These are phyloP conservation scores for Asterophora parasitica DNA, from an alignment of 768 basidiomycete species.

Conservation along the genomic window DNA sequence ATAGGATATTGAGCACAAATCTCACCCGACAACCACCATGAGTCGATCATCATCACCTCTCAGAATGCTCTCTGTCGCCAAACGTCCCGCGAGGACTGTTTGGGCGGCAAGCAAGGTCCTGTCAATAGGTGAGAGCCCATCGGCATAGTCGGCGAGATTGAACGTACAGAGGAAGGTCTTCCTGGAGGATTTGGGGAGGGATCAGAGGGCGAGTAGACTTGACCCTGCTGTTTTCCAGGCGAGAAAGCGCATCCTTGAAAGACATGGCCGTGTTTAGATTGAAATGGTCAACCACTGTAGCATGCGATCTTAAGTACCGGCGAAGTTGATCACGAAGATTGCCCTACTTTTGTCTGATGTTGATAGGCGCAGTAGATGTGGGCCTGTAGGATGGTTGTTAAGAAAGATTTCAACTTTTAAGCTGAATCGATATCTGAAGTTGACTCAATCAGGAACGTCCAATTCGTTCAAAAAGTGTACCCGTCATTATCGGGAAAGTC, in stretches of 20 bases:
- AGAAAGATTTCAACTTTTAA: not conserved
- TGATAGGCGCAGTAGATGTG: not conserved
- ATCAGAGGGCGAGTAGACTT: slow-evolving; percentile 85
- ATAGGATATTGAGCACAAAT: not conserved
- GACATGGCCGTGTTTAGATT: slow-evolving; percentile 59
- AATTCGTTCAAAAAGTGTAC: not conserved
- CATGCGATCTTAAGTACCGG: not conserved
- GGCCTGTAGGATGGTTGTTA: not conserved
- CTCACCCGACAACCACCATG: slow-evolving; percentile 85
- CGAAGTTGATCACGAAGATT: not conserved
- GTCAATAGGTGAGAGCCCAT: slow-evolving; percentile 6
- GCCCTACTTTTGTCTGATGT: slow-evolving; percentile 5
- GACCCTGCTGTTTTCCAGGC: slow-evolving; percentile 85
- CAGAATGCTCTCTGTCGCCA: slow-evolving; percentile 72
- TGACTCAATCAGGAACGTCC: not conserved
- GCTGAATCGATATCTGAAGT: not conserved
- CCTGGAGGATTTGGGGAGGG: slow-evolving; percentile 90
- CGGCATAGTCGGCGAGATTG: slow-evolving; percentile 2
- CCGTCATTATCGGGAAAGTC: slow-evolving; percentile 1
- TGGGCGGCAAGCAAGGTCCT: slow-evolving; percentile 80
- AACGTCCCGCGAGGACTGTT: slow-evolving; percentile 84
- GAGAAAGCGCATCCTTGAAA: slow-evolving; percentile 72
- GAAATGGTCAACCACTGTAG: slow-evolving; percentile 36
- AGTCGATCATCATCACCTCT: slow-evolving; percentile 88
- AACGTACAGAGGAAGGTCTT: slow-evolving; percentile 83